Evolutionary conservation across 495 filamentous ascomycete genomes (phyloP).

Genomic region (Niebla homalea): DNA sequence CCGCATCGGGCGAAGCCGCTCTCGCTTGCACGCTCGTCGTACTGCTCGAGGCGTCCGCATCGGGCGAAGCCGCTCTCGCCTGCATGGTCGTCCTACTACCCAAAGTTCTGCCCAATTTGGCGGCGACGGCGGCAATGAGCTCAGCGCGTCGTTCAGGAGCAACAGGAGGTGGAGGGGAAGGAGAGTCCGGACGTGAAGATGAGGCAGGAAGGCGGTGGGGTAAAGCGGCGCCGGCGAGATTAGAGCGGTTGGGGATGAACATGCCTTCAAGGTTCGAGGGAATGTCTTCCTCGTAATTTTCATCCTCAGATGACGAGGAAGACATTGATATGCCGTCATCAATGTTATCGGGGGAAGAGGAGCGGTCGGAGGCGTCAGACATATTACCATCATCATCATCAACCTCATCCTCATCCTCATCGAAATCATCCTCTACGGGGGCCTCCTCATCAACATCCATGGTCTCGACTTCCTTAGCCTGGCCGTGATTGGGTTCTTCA

Average conservation of each 20-base stretch:
- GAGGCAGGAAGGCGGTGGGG: no score
- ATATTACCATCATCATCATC: conserved; percentile 35
- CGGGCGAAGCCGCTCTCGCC: conserved; percentile 18
- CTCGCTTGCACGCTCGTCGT: conserved; percentile 14
- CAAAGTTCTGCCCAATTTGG: conserved; percentile 14
- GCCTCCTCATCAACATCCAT: conserved; percentile 10
- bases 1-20: conserved; percentile 18
- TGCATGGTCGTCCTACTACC: conserved; percentile 20
- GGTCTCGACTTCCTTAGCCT: conserved; percentile 24
- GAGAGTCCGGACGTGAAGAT: neutral
- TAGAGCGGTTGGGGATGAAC: no score
- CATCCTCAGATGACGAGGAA: neutral
- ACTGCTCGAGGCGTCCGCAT: conserved; percentile 8
- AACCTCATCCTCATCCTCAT: conserved; percentile 25
- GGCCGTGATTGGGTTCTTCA: conserved; percentile 17
- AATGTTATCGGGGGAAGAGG: neutral
- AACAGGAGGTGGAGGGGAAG: neutral
- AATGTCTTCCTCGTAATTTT: neutral
- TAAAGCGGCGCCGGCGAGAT: no score
- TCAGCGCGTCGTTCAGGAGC: conserved; percentile 17
- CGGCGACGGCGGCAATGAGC: conserved; percentile 14
- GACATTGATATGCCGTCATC: conserved; percentile 23
- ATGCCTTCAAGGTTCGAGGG: no score
- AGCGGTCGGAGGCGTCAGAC: conserved; percentile 7
- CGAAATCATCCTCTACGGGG: conserved; percentile 17